Evolutionary conservation across 208 protist species (phyloP).

Genomic region (Porcisia deanei): DNA sequence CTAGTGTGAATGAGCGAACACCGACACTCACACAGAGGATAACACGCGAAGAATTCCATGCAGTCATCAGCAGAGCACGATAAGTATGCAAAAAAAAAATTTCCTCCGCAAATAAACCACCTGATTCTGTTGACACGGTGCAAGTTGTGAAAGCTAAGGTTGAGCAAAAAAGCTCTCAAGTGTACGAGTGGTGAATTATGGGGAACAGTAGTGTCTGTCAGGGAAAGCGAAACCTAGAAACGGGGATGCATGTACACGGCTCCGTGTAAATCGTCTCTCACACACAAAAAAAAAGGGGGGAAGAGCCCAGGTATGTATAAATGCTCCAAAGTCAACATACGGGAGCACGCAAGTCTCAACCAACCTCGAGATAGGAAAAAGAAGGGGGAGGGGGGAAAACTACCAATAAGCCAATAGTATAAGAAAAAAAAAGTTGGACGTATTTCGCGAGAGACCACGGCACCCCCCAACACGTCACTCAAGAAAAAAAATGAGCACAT

Average conservation of each 20-base stretch:
- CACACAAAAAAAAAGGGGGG: neutral
- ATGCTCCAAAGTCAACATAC: neutral
- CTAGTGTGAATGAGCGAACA: slow-evolving; percentile 3
- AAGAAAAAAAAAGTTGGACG: neutral
- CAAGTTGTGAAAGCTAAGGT: neutral
- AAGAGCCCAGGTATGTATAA: neutral
- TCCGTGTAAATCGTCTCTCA: too few species aligned
- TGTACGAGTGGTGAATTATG: too few species aligned
- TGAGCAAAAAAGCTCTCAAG: too few species aligned
- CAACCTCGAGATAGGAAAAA: neutral
- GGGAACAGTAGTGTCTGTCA: too few species aligned
- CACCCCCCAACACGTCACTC: neutral
- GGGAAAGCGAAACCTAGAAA: neutral
- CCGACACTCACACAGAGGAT: neutral
- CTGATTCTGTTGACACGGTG: slow-evolving; percentile 1
- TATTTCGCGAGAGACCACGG: neutral
- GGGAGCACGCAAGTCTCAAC: neutral
- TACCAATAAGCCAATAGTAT: neutral
- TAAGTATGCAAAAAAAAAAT: slow-evolving; percentile 1
- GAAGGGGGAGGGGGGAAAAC: neutral
- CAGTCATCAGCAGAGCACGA: slow-evolving; percentile 10
- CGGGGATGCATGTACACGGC: neutral
- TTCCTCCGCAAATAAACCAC: neutral
- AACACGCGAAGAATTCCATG: slow-evolving; percentile 14
- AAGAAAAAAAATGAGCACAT: slow-evolving; percentile 3